A percentile compares a stretch with the other conserved stretches of the same genome.
Evolutionary conservation across 768 basidiomycete species (phyloP).

Genomic region (Porpolomopsis calyptriformis): DNA sequence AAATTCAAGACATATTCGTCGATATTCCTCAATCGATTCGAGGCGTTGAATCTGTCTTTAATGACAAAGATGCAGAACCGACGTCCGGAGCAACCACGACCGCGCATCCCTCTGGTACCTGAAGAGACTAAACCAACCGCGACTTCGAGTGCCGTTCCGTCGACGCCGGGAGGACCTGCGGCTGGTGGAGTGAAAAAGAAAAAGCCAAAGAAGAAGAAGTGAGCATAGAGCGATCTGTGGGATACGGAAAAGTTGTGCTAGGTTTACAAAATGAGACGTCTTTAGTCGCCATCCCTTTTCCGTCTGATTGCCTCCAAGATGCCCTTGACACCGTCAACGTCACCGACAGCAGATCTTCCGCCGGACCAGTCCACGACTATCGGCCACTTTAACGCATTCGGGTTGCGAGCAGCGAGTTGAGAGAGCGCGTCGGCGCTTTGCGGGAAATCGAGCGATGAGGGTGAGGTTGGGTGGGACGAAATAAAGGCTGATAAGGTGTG

Average conservation of each 20-base stretch:
- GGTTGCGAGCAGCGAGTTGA: constrained; percentile 43
- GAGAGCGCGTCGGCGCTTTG: constrained; percentile 34
- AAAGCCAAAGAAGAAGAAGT: constrained; percentile 75
- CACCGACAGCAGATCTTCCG: constrained; percentile 55
- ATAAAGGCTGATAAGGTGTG: constrained; percentile 36
- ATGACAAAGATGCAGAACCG: constrained; percentile 81
- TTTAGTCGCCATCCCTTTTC: constrained; percentile 61
- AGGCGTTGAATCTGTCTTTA: constrained; percentile 76
- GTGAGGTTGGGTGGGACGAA: constrained; percentile 50
- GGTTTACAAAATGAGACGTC: no score
- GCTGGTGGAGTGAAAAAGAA: constrained; percentile 71
- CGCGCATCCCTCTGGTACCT: constrained; percentile 15
- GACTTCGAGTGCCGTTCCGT: constrained; percentile 17
- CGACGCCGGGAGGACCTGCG: constrained; percentile 19
- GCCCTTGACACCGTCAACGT: constrained; percentile 54
- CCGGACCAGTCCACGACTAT: constrained; percentile 70
- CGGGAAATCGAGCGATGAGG: constrained; percentile 28
- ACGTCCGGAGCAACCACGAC: constrained; percentile 23
- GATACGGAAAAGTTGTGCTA: neutral
- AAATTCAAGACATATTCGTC: constrained; percentile 95
- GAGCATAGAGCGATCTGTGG: neutral
- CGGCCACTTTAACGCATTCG: constrained; percentile 62
- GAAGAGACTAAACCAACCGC: constrained; percentile 9
- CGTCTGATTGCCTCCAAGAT: constrained; percentile 59
- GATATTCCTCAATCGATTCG: constrained; percentile 93